Evolutionary conservation across 768 basidiomycete species (phyloP).

Genomic region (Lepiota brunneoincarnata): DNA sequence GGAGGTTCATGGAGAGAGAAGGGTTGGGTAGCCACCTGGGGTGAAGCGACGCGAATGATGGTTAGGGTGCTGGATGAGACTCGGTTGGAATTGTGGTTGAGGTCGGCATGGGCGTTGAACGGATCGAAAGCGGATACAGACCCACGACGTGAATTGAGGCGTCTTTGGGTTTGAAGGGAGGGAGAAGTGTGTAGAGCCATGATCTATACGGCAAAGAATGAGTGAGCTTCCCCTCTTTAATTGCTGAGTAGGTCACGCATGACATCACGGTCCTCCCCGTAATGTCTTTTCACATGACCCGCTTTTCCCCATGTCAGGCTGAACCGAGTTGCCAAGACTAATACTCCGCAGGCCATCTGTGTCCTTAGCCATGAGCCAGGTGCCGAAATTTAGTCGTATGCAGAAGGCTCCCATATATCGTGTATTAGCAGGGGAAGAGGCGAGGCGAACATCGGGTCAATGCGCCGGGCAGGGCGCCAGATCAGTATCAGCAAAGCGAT

Average conservation of each 20-base stretch:
- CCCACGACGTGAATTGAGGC: slow-evolving; percentile 58
- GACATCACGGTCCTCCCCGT: slow-evolving; percentile 10
- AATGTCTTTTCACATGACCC: not conserved
- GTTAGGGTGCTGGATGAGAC: slow-evolving; percentile 64
- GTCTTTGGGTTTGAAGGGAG: slow-evolving; percentile 15
- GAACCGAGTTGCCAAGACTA: too few species aligned
- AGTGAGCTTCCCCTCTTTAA: not conserved
- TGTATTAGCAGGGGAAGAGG: too few species aligned
- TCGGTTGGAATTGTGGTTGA: slow-evolving; percentile 52
- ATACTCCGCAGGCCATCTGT: too few species aligned
- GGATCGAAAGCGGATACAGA: slow-evolving; percentile 71
- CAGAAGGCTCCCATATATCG: too few species aligned
- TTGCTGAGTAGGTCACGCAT: not conserved
- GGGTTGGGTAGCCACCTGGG: slow-evolving; percentile 25
- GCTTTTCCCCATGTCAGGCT: too few species aligned
- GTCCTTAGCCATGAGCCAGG: too few species aligned
- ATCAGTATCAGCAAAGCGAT: too few species aligned
- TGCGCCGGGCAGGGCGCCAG: too few species aligned
- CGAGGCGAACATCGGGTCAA: too few species aligned
- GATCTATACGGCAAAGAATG: not conserved
- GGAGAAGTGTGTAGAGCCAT: slow-evolving; percentile 1
- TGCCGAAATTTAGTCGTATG: too few species aligned
- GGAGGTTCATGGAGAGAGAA: slow-evolving; percentile 32
- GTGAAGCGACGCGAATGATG: slow-evolving; percentile 62
- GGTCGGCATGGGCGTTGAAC: slow-evolving; percentile 48